Percentiles rank a stretch among this genome's conserved stretches.
phyloP scores from a whole-genome alignment of 345 rosid species.

The Anacardium occidentale region DNA sequence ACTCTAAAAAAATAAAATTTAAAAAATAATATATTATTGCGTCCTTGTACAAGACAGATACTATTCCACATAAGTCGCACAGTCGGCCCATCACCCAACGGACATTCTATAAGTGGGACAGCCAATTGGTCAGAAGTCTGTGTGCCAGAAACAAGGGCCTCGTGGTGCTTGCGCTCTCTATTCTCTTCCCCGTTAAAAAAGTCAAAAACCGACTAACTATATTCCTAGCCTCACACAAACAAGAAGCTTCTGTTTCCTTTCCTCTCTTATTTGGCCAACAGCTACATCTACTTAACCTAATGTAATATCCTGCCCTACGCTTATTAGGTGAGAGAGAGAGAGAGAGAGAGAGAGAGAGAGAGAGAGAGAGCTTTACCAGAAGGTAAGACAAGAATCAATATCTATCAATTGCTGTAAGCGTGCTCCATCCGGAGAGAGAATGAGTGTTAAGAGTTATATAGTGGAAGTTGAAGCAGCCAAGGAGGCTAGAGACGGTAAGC shows the following conservation, averaged over 20 bases:
- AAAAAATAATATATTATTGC: too few relatives aligned
- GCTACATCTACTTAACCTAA: slow-evolving; percentile 7
- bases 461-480: slow-evolving; percentile 72
- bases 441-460: slow-evolving; percentile 43
- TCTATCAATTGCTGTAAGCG: neutral
- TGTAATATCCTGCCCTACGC: too few relatives aligned
- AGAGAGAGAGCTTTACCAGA: neutral
- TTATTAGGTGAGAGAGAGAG: neutral
- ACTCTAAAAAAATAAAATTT: too few relatives aligned
- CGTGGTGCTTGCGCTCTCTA: neutral
- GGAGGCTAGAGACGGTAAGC: slow-evolving; percentile 58
- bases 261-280: neutral
- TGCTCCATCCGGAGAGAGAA: neutral
- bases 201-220: neutral
- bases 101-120: too few relatives aligned
- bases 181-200: neutral
- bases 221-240: neutral
- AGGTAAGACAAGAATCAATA: neutral
- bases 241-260: neutral
- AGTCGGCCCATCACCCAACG: too few relatives aligned
- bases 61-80: too few relatives aligned
- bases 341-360: neutral
- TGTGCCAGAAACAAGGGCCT: neutral
- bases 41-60: too few relatives aligned
- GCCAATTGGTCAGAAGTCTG: neutral